Base-by-base conservation (phyloP, 2,329 filamentous ascomycete genomes). In the Dryadomyces quercivorus region DNA sequence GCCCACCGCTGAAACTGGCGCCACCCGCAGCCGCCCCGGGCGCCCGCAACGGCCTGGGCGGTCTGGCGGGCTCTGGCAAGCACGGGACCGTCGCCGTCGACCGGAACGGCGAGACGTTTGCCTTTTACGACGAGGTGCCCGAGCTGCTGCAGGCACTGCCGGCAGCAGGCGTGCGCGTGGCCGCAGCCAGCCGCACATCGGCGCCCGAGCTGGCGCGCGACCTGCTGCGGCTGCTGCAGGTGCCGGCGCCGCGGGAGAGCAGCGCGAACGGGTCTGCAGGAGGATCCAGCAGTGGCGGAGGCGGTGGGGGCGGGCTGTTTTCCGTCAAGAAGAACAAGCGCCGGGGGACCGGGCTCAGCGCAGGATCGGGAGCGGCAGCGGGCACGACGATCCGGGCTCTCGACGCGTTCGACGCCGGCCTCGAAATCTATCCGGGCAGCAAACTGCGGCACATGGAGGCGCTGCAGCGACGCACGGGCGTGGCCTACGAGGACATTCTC, bases 401-500 rank as follows among this genome's bases (percentile, higher is more conserved):
- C 1, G 77, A 82, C 38, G 71, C 77, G 53, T 85, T 85, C 61
- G 79, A 84, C 56, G 75, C 72, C 4, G 72, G 77, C 5, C 52
- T 83, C 54, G 82, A 86, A 69, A 85, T 85, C 55, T 86, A 85
- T 61, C 90, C 91, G 0, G 82, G 82, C 1, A 85, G 75, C 65
- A 97, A 97, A 76, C 84, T 85, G n/a, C 79, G 81, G 58, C 92
- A 97, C 69, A 94, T 97, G 63, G 76, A 84, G 63, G 74, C 78
- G 5, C 73, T 97, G 61, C 79, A 85, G 10, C 79, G 84, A 65
- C 76, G 81, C 55, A 90, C 85, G 15, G 82, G 82, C 1, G 68
- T 96, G 2, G 71, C 73, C 6, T 95, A 81, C 63, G 78, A 85
- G 59, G 88, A 96, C 50, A 95, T 97, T 85, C 67, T 97, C 38